Percentiles rank a stretch among this genome's conserved stretches.
These are phyloP conservation scores for Suhomyces sp. DNA, from an alignment of 805 yeast genomes.

Conservation along the genomic window DNA sequence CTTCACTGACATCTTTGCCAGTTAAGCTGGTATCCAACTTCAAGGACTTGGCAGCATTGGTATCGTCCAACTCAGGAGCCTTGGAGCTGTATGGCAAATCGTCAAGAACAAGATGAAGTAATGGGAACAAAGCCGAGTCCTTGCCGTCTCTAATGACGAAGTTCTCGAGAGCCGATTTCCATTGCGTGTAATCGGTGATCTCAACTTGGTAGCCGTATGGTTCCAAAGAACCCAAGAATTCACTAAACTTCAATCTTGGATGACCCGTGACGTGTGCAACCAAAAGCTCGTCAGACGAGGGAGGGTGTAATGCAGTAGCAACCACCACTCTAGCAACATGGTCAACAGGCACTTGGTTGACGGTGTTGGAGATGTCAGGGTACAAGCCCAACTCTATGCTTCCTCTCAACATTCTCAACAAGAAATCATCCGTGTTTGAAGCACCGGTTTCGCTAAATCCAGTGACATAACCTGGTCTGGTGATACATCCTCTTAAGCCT, in stretches of 20 bases:
- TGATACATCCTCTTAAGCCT: slow-evolving; percentile 84
- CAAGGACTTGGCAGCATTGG: slow-evolving; percentile 73
- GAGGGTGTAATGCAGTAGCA: slow-evolving; percentile 79
- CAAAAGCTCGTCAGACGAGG: slow-evolving; percentile 47
- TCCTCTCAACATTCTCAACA: slow-evolving; percentile 92
- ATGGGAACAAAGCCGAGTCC: slow-evolving; percentile 88
- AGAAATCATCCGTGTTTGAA: slow-evolving; percentile 94
- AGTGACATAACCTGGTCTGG: slow-evolving; percentile 95
- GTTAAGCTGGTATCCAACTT: slow-evolving; percentile 58
- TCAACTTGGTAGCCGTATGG: slow-evolving; percentile 70
- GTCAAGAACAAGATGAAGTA: slow-evolving; percentile 90
- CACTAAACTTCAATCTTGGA: slow-evolving; percentile 81
- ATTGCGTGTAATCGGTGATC: slow-evolving; percentile 63
- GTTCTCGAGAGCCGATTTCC: slow-evolving; percentile 76
- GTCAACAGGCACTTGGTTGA: slow-evolving; percentile 97
- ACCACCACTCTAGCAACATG: slow-evolving; percentile 92
- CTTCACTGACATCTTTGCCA: slow-evolving; percentile 63
- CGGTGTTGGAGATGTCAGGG: slow-evolving; percentile 84
- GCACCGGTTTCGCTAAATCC: slow-evolving; percentile 85
- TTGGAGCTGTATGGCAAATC: slow-evolving; percentile 85
- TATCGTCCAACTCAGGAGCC: slow-evolving; percentile 94
- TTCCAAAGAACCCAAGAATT: slow-evolving; percentile 63
- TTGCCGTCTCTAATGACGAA: slow-evolving; percentile 64
- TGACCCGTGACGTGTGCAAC: slow-evolving; percentile 98
- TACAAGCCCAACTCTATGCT: slow-evolving; percentile 80